Evolutionary conservation across 352 stramenopile genomes (phyloP).

Genomic region (Phytopythium oedochilum): DNA sequence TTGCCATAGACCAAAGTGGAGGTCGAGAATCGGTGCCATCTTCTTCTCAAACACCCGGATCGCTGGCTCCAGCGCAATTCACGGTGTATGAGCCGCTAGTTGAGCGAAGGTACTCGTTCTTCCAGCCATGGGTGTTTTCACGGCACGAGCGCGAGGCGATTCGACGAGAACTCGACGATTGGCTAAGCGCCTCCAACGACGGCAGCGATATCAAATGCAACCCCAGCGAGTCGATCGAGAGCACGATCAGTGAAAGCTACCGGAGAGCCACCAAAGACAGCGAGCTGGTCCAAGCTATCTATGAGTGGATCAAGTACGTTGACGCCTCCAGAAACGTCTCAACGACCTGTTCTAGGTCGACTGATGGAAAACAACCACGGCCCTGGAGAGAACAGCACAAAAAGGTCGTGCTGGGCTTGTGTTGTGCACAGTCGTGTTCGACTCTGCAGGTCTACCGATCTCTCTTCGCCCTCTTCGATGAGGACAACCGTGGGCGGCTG

Average conservation of each 20-base stretch:
- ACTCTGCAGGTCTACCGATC: constrained; percentile 27
- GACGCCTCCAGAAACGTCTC: no score
- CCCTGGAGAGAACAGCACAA: constrained; percentile 8
- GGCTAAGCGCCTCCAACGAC: constrained; percentile 5
- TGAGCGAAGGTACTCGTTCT: neutral
- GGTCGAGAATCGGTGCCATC: neutral
- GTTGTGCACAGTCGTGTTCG: constrained; percentile 19
- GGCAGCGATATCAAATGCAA: neutral
- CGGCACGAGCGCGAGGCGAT: neutral
- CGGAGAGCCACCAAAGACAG: neutral
- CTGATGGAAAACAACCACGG: neutral
- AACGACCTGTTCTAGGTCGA: neutral
- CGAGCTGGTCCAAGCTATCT: neutral
- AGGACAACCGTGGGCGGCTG: constrained; percentile 20
- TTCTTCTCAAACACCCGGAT: neutral
- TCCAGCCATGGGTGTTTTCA: constrained; percentile 1
- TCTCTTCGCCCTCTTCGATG: constrained; percentile 41
- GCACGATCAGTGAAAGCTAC: neutral
- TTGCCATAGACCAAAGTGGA: neutral
- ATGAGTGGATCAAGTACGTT: neutral
- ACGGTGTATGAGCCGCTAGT: neutral
- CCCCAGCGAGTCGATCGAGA: neutral
- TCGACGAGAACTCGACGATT: constrained; percentile 1
- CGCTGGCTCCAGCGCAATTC: neutral
- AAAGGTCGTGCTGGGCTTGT: constrained; percentile 24